Conservation (phyloP, 73 alveolate species). For the Tetrahymena malaccensis region DNA sequence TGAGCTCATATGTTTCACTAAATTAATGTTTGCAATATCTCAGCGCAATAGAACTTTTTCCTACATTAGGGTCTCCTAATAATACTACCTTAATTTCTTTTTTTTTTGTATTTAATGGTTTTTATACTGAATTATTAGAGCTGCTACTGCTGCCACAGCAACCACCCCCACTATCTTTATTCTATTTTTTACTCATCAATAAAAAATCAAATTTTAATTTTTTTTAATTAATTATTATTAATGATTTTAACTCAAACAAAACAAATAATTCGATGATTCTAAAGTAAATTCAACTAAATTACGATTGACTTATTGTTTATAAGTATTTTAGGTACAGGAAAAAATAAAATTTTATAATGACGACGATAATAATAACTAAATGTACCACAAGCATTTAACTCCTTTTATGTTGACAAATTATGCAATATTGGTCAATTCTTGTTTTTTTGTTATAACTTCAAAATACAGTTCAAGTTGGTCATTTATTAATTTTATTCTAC, state of each 20-base stretch:
- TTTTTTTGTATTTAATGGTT: not conserved
- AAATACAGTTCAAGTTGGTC: too few relatives aligned
- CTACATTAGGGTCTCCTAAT: slow-evolving; percentile 41
- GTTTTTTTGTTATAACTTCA: too few relatives aligned
- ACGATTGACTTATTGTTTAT: not conserved
- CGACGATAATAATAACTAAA: not conserved
- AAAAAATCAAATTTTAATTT: not conserved
- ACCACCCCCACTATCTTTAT: not conserved
- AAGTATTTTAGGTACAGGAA: not conserved
- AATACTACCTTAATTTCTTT: slow-evolving; percentile 33
- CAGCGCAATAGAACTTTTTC: slow-evolving; percentile 34
- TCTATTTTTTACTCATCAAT: not conserved
- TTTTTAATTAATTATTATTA: not conserved
- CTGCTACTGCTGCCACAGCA: not conserved
- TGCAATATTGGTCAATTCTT: too few relatives aligned
- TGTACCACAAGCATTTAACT: not conserved
- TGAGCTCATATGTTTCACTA: not conserved
- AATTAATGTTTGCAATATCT: slow-evolving; percentile 17
- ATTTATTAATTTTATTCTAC: too few relatives aligned
- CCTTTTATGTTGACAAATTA: not conserved
- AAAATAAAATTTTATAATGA: too few relatives aligned
- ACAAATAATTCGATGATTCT: not conserved
- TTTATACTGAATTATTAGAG: not conserved
- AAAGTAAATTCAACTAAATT: not conserved
- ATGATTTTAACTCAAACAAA: not conserved